A percentile compares a stretch with the other conserved stretches of the same genome.
phyloP scores from a whole-genome alignment of 1,284 basidiomycete species.

The Sanghuangporus sanghuang region DNA sequence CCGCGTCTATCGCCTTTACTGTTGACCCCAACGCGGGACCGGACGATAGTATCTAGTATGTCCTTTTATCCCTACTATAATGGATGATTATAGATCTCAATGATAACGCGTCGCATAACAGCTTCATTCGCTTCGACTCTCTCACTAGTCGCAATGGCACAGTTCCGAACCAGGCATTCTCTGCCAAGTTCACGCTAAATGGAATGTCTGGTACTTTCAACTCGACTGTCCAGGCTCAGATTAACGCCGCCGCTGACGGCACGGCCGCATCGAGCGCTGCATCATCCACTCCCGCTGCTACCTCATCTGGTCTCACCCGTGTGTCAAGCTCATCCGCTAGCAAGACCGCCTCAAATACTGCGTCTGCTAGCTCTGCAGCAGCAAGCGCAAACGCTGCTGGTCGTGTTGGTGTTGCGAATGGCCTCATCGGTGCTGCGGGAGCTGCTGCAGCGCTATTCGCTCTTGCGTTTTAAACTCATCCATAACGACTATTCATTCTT shows the following conservation, averaged over 20 bases:
- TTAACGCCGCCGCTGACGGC: constrained; percentile 30
- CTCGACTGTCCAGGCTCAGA: constrained; percentile 44
- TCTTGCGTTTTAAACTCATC: constrained; percentile 2
- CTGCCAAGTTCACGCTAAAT: constrained; percentile 68
- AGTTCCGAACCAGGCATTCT: constrained; percentile 68
- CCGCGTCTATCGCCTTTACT: constrained; percentile 48
- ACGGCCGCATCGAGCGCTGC: constrained; percentile 18
- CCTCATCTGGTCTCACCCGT: constrained; percentile 7
- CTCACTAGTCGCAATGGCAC: constrained; percentile 37
- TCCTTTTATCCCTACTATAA: too few species aligned
- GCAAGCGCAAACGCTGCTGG: constrained; percentile 23
- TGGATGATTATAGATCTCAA: too few species aligned
- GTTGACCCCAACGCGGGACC: constrained; percentile 60
- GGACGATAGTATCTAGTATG: constrained; percentile 55
- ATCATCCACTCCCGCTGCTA: constrained; percentile 14
- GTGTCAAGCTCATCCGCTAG: neutral
- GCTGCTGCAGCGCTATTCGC: constrained; percentile 22
- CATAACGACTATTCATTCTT: neutral
- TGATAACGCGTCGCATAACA: constrained; percentile 23
- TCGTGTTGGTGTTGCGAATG: constrained; percentile 10
- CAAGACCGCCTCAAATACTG: constrained; percentile 23
- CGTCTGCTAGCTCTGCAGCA: constrained; percentile 20
- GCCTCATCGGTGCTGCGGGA: constrained; percentile 25
- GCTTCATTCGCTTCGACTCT: constrained; percentile 75
- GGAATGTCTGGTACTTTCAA: constrained; percentile 65